phyloP scores from a whole-genome alignment of 2,329 filamentous ascomycete genomes.

The Ceratocystis smalleyi region DNA sequence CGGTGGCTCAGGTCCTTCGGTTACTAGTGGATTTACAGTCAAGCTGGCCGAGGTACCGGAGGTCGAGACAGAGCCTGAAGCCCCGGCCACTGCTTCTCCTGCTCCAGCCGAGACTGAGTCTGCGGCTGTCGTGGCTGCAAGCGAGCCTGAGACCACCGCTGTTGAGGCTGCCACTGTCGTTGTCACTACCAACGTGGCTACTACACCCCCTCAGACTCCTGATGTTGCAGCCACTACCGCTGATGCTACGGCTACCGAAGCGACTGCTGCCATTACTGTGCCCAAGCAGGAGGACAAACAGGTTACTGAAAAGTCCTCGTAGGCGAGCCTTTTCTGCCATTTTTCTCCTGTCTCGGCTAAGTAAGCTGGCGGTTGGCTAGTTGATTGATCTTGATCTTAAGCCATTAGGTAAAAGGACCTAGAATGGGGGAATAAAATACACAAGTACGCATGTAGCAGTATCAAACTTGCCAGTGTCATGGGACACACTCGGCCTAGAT shows the following conservation, averaged over 20 bases:
- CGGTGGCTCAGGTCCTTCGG: slow-evolving; percentile 50
- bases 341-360: background rate
- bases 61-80: slow-evolving; percentile 12
- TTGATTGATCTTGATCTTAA: background rate
- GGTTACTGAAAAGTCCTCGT: slow-evolving; percentile 16
- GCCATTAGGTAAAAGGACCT: background rate
- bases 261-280: slow-evolving; percentile 9
- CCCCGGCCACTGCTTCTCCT: slow-evolving; percentile 5
- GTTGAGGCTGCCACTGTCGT: background rate
- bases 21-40: slow-evolving; percentile 27
- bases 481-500: no score
- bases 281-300: slow-evolving; percentile 16
- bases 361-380: background rate
- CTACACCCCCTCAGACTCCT: background rate
- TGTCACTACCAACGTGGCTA: background rate
- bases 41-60: slow-evolving; percentile 19
- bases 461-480: no score
- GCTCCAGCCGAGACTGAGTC: slow-evolving; percentile 4
- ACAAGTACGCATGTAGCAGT: background rate
- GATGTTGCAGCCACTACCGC: background rate
- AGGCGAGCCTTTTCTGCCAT: slow-evolving; percentile 17
- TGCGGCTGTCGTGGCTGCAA: slow-evolving; percentile 13
- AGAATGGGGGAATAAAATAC: background rate
- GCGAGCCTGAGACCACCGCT: slow-evolving; percentile 1
- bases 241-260: background rate